These are phyloP conservation scores for Amylocarpus encephaloides DNA, from an alignment of 2,329 filamentous ascomycete species.

Conservation along the genomic window DNA sequence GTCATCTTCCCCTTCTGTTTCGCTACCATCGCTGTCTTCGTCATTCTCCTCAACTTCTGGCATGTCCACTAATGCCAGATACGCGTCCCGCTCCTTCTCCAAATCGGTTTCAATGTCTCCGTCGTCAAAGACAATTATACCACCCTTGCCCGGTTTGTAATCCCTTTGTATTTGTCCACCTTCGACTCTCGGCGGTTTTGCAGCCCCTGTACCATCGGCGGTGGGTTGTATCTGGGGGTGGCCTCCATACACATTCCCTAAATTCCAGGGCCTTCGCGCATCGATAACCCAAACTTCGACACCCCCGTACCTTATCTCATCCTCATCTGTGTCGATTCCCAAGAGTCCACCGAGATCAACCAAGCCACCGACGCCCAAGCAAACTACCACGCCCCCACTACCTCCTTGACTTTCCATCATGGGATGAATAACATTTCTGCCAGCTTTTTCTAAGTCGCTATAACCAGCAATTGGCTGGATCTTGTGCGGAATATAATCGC, in stretches of 20 bases:
- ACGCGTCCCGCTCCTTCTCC: slow-evolving; percentile 68
- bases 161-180: slow-evolving; percentile 64
- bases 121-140: slow-evolving; percentile 91
- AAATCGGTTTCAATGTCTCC: slow-evolving; percentile 89
- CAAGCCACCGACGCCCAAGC: slow-evolving; percentile 85
- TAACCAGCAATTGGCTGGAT: slow-evolving; percentile 93
- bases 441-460: slow-evolving; percentile 75
- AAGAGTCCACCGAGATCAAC: slow-evolving; percentile 79
- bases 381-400: slow-evolving; percentile 81
- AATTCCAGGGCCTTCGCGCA: slow-evolving; percentile 86
- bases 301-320: slow-evolving; percentile 63
- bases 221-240: slow-evolving; percentile 44
- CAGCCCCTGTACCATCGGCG: slow-evolving; percentile 37
- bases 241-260: slow-evolving; percentile 87
- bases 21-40: slow-evolving; percentile 43
- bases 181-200: slow-evolving; percentile 55
- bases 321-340: slow-evolving; percentile 63
- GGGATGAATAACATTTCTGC: slow-evolving; percentile 70
- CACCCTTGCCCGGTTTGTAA: slow-evolving; percentile 75
- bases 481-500: slow-evolving; percentile 96
- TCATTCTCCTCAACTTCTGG: slow-evolving; percentile 66
- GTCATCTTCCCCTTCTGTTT: slow-evolving; percentile 51
- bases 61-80: slow-evolving; percentile 82
- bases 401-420: slow-evolving; percentile 84
- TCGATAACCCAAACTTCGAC: slow-evolving; percentile 96